These are phyloP conservation scores for Leccinum discolor DNA, from an alignment of 1,284 basidiomycete species.

Conservation along the genomic window DNA sequence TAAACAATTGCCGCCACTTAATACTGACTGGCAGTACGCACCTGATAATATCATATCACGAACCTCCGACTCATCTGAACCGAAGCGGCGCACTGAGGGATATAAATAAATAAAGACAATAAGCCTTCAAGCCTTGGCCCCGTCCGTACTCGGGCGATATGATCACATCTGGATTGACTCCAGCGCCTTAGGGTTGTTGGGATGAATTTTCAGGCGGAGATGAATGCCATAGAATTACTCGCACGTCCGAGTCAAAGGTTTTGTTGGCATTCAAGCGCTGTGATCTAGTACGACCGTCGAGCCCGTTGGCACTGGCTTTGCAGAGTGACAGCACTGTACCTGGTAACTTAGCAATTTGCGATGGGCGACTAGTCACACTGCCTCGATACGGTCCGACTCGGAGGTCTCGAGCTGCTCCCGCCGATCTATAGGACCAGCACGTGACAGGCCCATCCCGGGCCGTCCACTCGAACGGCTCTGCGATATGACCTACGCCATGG, in stretches of 20 bases:
- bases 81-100: not conserved
- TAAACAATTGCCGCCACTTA: not conserved
- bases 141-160: not conserved
- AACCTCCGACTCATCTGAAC: not conserved
- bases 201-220: not conserved
- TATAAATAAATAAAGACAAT: no score
- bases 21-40: not conserved
- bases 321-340: not conserved
- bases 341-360: no score
- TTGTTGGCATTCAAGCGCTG: not conserved
- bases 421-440: not conserved
- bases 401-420: not conserved
- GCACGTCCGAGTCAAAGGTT: not conserved
- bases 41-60: not conserved
- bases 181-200: not conserved
- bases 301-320: not conserved
- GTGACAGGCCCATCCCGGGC: no score
- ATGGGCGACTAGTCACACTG: not conserved
- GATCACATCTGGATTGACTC: not conserved
- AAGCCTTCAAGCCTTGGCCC: not conserved
- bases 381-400: not conserved
- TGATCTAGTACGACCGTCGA: not conserved
- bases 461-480: not conserved
- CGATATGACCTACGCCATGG: constrained; percentile 12
- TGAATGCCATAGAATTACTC: not conserved